Percentiles rank a stretch among this genome's conserved stretches.
These are phyloP conservation scores for Austroboletus eburneus DNA, from an alignment of 768 basidiomycete genomes.

Conservation along the genomic window DNA sequence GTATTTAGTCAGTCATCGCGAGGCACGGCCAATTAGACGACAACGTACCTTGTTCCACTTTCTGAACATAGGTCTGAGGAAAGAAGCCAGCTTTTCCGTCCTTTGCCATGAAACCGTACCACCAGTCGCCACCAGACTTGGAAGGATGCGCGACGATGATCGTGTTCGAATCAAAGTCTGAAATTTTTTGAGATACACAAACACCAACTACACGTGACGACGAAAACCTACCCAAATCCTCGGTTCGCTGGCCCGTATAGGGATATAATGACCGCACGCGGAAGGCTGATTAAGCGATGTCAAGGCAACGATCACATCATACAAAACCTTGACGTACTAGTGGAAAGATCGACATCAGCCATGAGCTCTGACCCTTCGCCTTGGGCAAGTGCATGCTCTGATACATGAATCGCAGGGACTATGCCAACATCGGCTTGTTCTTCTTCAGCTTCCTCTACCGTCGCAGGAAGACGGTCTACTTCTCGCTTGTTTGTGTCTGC, in stretches of 20 bases:
- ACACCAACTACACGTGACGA: background rate
- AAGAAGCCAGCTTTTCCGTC: constrained; percentile 79
- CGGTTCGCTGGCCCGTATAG: constrained; percentile 81
- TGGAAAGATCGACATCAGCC: constrained; percentile 68
- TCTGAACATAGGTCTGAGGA: constrained; percentile 84
- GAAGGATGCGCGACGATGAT: constrained; percentile 81
- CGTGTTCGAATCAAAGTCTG: constrained; percentile 78
- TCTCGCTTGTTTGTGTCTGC: constrained; percentile 51
- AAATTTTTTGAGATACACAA: constrained; percentile 6
- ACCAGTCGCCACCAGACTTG: constrained; percentile 86
- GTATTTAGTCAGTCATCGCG: constrained; percentile 6
- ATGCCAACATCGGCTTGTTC: constrained; percentile 33
- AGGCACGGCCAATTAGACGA: background rate
- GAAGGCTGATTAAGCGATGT: constrained; percentile 45
- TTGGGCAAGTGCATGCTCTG: constrained; percentile 36
- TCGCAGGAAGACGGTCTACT: constrained; percentile 44
- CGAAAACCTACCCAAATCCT: constrained; percentile 68
- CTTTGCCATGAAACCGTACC: constrained; percentile 72
- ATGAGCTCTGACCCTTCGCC: constrained; percentile 48
- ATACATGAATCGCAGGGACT: constrained; percentile 53
- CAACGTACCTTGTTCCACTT: constrained; percentile 53
- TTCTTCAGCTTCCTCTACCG: constrained; percentile 61
- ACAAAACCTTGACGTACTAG: constrained; percentile 38
- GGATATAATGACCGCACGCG: constrained; percentile 78
- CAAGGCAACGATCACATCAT: background rate